Base-by-base conservation (phyloP, 371 early-diverging fungal genomes). In the Phascolomyces articulosus region DNA sequence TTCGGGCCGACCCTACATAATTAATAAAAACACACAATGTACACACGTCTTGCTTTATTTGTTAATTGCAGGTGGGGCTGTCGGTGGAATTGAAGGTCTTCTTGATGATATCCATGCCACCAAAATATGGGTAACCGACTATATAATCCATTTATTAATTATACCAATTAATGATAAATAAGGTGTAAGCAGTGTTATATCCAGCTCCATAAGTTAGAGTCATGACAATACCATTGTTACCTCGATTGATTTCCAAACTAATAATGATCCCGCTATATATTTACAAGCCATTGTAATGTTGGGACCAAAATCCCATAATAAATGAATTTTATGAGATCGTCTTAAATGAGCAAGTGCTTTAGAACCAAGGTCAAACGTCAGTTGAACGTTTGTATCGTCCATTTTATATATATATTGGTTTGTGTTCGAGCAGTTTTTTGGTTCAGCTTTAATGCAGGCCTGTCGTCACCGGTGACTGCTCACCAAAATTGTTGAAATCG, bases 331-430 rank as follows among this genome's bases (percentile, higher is more conserved):
- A 10, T 58, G 53, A 6, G 64, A 23, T 23, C 61, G 60, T 15
- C 60, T 24, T 26, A 68, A 24, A 10, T 63, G 44, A 6, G 49
- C 56, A 6, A 68, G 64, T 9, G 60, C 60, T 18, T 48, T 28
- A 9, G 47, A 21, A 18, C 69, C 69, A 18, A 68, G 40, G 28
- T 68, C 69, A 7, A 68, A 11, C 0, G 69, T 68, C 34, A 68
- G 51, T n/a, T 64, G 41, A 40, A 68, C 44, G 28, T 57, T 68
- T 9, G 69, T 64, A 20, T 68, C 69, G 7, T 68, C 69, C 69
- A 68, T 68, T 23, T 24, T n/a, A n/a, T n/a, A n/a, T n/a, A n/a
- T n/a, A n/a, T n/a, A n/a, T n/a, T n/a, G n/a, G n/a, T n/a, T n/a
- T n/a, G n/a, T n/a, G n/a, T n/a, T n/a, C n/a, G n/a, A n/a, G n/a